These are phyloP conservation scores for Priceomyces melissophilus DNA, from an alignment of 805 yeast species.

Conservation along the genomic window DNA sequence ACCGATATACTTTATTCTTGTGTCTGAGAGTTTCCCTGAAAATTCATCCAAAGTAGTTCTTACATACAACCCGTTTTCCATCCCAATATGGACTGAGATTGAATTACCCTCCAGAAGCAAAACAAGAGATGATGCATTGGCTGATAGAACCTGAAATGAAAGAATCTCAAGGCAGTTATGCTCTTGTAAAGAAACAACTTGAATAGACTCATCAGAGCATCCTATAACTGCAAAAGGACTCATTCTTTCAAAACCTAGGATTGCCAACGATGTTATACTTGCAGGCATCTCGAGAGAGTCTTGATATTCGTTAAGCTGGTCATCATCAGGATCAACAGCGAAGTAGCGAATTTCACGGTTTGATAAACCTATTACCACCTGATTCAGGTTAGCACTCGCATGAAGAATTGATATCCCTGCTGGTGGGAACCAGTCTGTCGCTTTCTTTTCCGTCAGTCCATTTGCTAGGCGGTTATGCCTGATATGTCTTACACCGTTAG, in stretches of 20 bases:
- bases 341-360: constrained; percentile 78
- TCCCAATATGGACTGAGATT: constrained; percentile 66
- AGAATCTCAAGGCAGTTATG: constrained; percentile 57
- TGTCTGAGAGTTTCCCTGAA: constrained; percentile 58
- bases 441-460: constrained; percentile 18
- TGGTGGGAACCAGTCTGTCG: constrained; percentile 79
- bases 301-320: constrained; percentile 67
- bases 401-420: constrained; percentile 60
- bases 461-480: constrained; percentile 13
- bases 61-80: constrained; percentile 79
- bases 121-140: constrained; percentile 32
- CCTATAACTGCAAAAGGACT: constrained; percentile 68
- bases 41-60: constrained; percentile 53
- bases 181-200: constrained; percentile 60
- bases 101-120: constrained; percentile 16
- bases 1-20: constrained; percentile 72
- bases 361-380: constrained; percentile 67
- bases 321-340: constrained; percentile 60
- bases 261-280: constrained; percentile 46
- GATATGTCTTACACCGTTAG: constrained; percentile 63
- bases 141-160: constrained; percentile 63
- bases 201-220: constrained; percentile 64
- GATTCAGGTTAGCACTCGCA: constrained; percentile 64
- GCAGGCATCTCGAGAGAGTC: constrained; percentile 52
- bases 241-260: constrained; percentile 39